Conservation (phyloP, 2,329 filamentous ascomycete genomes). For the Nigrospora osmanthi region DNA sequence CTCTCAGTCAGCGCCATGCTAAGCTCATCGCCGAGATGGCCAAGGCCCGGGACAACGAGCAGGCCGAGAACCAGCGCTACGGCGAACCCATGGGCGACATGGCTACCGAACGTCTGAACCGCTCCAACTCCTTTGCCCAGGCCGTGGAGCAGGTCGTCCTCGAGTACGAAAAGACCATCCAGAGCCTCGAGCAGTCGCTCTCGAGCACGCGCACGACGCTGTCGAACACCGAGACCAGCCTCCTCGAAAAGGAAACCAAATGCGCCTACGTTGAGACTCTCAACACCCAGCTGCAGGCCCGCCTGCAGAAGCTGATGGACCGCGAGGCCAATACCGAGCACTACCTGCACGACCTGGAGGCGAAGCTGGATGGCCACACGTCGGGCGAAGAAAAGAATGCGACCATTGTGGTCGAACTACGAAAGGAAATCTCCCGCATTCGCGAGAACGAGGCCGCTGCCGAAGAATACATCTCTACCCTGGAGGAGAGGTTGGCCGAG, state of each 20-base stretch:
- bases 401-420: slow-evolving; percentile 74
- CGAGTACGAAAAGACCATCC: slow-evolving; percentile 98
- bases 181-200: slow-evolving; percentile 83
- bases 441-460: slow-evolving; percentile 84
- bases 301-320: slow-evolving; percentile 88
- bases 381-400: slow-evolving; percentile 90
- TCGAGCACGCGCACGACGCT: slow-evolving; percentile 80
- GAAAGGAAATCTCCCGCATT: slow-evolving; percentile 81
- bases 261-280: slow-evolving; percentile 90
- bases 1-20: slow-evolving; percentile 87
- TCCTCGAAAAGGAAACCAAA: slow-evolving; percentile 90
- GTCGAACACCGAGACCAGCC: slow-evolving; percentile 73
- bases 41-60: slow-evolving; percentile 67
- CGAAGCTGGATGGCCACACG: slow-evolving; percentile 82
- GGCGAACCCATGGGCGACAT: slow-evolving; percentile 65
- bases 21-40: slow-evolving; percentile 91
- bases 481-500: slow-evolving; percentile 92
- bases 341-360: slow-evolving; percentile 87
- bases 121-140: slow-evolving; percentile 92
- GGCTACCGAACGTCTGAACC: slow-evolving; percentile 80
- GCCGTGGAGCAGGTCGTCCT: slow-evolving; percentile 93
- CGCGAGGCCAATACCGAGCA: slow-evolving; percentile 86
- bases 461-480: slow-evolving; percentile 94
- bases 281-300: slow-evolving; percentile 79
- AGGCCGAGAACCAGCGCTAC: slow-evolving; percentile 47